Percentiles rank a stretch among this genome's conserved stretches.
phyloP scores from a whole-genome alignment of 805 yeast species.

The Pichia insulana region DNA sequence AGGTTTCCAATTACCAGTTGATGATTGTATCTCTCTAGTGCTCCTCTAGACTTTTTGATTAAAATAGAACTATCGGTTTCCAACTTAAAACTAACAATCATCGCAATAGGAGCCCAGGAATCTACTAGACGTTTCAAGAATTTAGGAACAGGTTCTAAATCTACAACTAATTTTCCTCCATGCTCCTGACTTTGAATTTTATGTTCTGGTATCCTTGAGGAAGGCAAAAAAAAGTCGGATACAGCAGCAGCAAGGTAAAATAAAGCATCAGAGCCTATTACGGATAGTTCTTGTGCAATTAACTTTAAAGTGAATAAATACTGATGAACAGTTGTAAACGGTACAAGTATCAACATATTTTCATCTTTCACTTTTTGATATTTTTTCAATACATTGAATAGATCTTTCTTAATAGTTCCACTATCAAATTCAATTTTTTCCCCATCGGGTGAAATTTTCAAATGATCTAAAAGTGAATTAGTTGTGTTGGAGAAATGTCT shows the following conservation, averaged over 20 bases:
- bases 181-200: constrained; percentile 77
- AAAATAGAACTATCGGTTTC: constrained; percentile 77
- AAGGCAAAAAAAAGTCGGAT: constrained; percentile 90
- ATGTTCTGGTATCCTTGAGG: constrained; percentile 79
- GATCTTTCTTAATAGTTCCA: constrained; percentile 43
- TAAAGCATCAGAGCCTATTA: constrained; percentile 48
- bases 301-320: constrained; percentile 76
- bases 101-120: constrained; percentile 90
- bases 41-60: constrained; percentile 66
- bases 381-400: constrained; percentile 52
- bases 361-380: constrained; percentile 42
- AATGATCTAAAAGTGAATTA: constrained; percentile 76
- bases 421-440: constrained; percentile 49
- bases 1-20: constrained; percentile 92
- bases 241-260: constrained; percentile 97
- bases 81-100: constrained; percentile 89
- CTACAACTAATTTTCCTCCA: constrained; percentile 70
- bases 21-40: constrained; percentile 79
- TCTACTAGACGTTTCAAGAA: constrained; percentile 82
- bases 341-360: constrained; percentile 55
- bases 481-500: constrained; percentile 81
- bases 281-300: constrained; percentile 51
- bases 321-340: constrained; percentile 93
- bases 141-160: constrained; percentile 93
- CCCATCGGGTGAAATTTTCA: constrained; percentile 43